Base-by-base conservation (phyloP, 2,329 filamentous ascomycete species). In the Claviceps fusiformis region DNA sequence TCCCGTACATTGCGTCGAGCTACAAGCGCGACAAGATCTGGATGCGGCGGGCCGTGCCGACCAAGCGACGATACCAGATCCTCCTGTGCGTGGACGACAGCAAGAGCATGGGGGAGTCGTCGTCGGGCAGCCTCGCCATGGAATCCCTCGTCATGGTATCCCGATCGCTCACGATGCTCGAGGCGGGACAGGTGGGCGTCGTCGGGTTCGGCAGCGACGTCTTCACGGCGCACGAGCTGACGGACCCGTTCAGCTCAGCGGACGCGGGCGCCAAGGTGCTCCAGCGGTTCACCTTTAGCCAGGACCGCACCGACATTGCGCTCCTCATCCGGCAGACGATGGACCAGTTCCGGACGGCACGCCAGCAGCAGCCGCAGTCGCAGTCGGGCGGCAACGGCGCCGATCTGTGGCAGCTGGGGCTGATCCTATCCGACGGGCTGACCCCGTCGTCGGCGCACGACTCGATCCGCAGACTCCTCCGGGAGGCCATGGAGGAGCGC, bases 1-100 rank as follows among this genome's bases (percentile, higher is more conserved):
- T 99, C 64, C 93, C 95, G 0, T 99, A 98, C 73, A 97, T 99
- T 62, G 93, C 95, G 1, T 97, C 91, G 0, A 86, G 87, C 67
- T 98, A 96, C 79, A 97, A 96, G 77, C 88, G 93, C 58, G 93
- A 99, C 80, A 98, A 98, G 77, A 99, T 99, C 71, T 99, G 93
- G 93, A 95, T 98, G 86, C 87, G 95, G 15, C 84, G 95, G 55
- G 86, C 83, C 39, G 83, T 95, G 52, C 95, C 95, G 1, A 92
- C 86, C 43, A 97, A 97, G 72, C 86, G 95, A 45, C 86, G 85
- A 56, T 98, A 98, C 72, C 95, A 99, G 71, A 95, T 98, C 69
- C 83, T 98, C 74, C 85, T 99, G 52, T 95, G 93, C 44, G 89
- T 99, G 43, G 93, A 99, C 69, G 93, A 98, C 74, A 92, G 86